phyloP scores from a whole-genome alignment of 495 filamentous ascomycete species.

The Tuber microsphaerosporum region DNA sequence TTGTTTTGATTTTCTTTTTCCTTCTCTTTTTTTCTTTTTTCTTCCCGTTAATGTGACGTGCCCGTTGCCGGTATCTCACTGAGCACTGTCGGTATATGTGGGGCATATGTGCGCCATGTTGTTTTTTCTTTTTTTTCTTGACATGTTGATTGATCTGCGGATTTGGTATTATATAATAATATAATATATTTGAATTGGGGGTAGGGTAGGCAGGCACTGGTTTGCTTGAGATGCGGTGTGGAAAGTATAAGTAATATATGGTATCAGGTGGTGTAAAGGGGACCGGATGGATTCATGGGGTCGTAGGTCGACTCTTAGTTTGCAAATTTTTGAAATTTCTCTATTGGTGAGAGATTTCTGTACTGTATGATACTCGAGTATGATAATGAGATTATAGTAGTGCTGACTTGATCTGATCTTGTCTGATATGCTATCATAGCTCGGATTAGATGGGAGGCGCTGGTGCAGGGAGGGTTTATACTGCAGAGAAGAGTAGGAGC shows the following conservation, averaged over 20 bases:
- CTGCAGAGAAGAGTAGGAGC: neutral
- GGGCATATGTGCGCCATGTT: neutral
- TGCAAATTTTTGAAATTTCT: neutral
- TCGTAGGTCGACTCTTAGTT: neutral
- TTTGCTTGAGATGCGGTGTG: neutral
- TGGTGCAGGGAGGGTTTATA: neutral
- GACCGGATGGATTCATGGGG: neutral
- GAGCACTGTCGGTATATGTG: neutral
- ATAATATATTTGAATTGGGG: neutral
- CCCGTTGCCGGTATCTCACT: neutral
- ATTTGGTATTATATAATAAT: neutral
- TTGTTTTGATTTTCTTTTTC: neutral
- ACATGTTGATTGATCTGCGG: neutral
- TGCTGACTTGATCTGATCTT: neutral
- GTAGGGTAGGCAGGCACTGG: neutral
- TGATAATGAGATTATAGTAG: neutral
- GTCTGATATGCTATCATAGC: neutral
- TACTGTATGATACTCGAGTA: no score
- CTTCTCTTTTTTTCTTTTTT: neutral
- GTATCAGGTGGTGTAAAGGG: neutral
- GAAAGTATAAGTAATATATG: neutral
- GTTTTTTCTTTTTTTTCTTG: neutral
- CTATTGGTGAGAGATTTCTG: neutral
- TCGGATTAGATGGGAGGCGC: neutral
- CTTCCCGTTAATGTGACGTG: neutral